Conservation (phyloP, 2,329 filamentous ascomycete species). For the Neonectria coccinea region DNA sequence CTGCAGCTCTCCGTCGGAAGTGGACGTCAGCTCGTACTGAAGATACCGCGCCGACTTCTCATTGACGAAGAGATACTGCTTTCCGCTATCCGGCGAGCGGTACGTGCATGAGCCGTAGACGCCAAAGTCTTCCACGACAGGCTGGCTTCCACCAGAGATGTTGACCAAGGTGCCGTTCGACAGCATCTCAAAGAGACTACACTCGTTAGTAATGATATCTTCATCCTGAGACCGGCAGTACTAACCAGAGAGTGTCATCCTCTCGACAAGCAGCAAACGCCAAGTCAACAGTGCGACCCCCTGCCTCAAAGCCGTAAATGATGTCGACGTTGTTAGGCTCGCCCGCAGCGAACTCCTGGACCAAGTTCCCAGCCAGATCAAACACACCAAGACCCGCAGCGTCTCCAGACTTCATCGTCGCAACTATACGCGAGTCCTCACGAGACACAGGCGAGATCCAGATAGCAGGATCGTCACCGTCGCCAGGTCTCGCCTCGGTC, state of each 20-base stretch:
- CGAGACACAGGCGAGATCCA: slow-evolving; percentile 58
- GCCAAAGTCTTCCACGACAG: slow-evolving; percentile 57
- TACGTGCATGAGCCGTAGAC: slow-evolving; percentile 67
- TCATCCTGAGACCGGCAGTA: neutral
- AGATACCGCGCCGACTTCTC: slow-evolving; percentile 65
- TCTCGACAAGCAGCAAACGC: slow-evolving; percentile 63
- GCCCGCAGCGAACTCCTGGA: slow-evolving; percentile 58
- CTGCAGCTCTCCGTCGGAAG: slow-evolving; percentile 55
- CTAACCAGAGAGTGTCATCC: slow-evolving; percentile 65
- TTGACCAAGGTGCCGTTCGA: slow-evolving; percentile 56
- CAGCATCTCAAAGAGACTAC: slow-evolving; percentile 62
- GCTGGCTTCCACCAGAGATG: slow-evolving; percentile 60
- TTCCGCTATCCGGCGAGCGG: slow-evolving; percentile 58
- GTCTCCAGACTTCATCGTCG: slow-evolving; percentile 62
- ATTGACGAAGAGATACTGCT: slow-evolving; percentile 67
- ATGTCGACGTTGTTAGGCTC: slow-evolving; percentile 68
- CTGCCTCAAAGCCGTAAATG: slow-evolving; percentile 61
- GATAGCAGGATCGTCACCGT: slow-evolving; percentile 62
- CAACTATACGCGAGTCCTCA: slow-evolving; percentile 61
- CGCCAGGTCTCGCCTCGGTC: slow-evolving; percentile 57
- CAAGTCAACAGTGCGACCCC: slow-evolving; percentile 58
- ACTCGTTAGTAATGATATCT: slow-evolving; percentile 17
- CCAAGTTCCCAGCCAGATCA: slow-evolving; percentile 59
- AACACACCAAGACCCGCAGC: slow-evolving; percentile 63
- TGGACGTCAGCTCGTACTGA: slow-evolving; percentile 62